A percentile compares a stretch with the other conserved stretches of the same genome.
These are phyloP conservation scores for Vaccinium macrocarpon DNA, from an alignment of 148 eudicot species.

Conservation along the genomic window DNA sequence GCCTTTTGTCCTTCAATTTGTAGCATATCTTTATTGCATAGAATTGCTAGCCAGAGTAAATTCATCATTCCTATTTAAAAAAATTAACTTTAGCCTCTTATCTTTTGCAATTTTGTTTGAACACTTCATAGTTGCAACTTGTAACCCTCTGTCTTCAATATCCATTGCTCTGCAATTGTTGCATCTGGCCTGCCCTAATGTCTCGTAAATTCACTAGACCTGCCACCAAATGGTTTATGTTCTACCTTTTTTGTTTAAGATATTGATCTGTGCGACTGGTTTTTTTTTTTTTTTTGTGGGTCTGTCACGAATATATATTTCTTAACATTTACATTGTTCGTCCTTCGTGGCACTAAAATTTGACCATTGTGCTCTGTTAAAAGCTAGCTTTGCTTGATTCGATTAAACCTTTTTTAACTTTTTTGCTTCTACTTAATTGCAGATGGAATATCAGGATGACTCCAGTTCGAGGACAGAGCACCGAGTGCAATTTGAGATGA, in stretches of 20 bases:
- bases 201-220: not conserved
- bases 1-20: not conserved
- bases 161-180: slow-evolving; percentile 3
- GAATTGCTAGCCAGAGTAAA: not conserved
- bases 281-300: not conserved
- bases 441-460: slow-evolving; percentile 29
- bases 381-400: not conserved
- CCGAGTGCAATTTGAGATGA: slow-evolving; percentile 19
- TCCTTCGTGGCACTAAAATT: slow-evolving; percentile 8
- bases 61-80: not conserved
- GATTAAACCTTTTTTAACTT: not conserved
- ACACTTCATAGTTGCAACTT: not conserved
- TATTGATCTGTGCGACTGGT: not conserved
- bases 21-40: not conserved
- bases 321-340: not conserved
- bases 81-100: no score
- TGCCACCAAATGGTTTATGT: not conserved
- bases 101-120: not conserved
- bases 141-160: not conserved
- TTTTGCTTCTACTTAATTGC: slow-evolving; percentile 10
- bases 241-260: not conserved
- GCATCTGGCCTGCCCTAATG: not conserved
- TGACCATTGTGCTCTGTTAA: not conserved
- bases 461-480: slow-evolving; percentile 10
- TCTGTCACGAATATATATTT: not conserved